phyloP scores from a whole-genome alignment of 805 yeast genomes.

The Metschnikowia proteae region DNA sequence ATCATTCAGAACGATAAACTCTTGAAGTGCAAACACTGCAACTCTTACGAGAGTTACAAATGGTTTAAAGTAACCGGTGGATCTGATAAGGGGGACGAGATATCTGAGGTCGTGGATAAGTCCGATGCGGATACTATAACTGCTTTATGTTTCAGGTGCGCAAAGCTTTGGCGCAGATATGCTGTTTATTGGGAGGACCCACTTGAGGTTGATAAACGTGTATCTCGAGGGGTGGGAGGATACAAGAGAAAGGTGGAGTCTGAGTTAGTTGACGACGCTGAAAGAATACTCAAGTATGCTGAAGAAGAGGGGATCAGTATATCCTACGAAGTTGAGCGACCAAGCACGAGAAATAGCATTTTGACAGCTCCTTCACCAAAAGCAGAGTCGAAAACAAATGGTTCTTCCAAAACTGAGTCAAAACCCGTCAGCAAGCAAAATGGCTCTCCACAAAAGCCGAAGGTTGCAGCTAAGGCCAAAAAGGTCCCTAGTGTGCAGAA shows the following conservation, averaged over 20 bases:
- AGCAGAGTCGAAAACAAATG: not conserved
- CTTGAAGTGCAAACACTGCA: conserved; percentile 72
- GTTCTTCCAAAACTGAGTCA: not conserved
- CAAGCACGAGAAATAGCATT: not conserved
- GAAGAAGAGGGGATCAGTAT: conserved; percentile 26
- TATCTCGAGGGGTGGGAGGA: conserved; percentile 42
- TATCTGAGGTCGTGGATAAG: conserved; percentile 11
- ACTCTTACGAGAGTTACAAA: conserved; percentile 47
- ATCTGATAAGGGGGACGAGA: conserved; percentile 33
- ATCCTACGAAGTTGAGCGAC: conserved; percentile 18
- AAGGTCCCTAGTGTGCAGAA: not conserved
- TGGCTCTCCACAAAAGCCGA: conserved; percentile 1
- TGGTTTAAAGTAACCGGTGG: conserved; percentile 75
- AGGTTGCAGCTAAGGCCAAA: not conserved
- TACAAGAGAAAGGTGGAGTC: conserved; percentile 63
- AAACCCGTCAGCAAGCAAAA: not conserved
- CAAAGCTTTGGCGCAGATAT: conserved; percentile 86
- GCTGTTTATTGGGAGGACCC: conserved; percentile 87
- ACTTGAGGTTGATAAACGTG: conserved; percentile 53
- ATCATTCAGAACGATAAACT: conserved; percentile 34
- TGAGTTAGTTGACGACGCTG: conserved; percentile 64
- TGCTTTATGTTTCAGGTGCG: conserved; percentile 84
- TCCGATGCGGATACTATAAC: conserved; percentile 29
- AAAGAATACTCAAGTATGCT: conserved; percentile 48
- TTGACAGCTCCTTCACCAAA: conserved; percentile 1